Evolutionary conservation across 2,329 filamentous ascomycete genomes (phyloP).

Genomic region (Delphinella strobiligena): DNA sequence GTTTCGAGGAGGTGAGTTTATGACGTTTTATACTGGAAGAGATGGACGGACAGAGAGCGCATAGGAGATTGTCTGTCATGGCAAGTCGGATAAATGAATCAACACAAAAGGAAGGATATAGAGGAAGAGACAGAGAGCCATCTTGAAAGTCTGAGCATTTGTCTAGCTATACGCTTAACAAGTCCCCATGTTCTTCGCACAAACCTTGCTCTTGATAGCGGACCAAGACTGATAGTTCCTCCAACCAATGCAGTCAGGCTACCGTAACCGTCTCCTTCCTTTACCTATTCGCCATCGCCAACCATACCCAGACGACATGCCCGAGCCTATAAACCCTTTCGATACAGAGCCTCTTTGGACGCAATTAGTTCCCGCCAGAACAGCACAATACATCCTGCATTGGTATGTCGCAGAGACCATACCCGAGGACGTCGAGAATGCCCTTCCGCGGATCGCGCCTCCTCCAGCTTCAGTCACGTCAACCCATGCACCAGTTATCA

Average conservation of each 20-base stretch:
- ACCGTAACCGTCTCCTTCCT: slow-evolving; percentile 36
- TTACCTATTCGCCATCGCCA: slow-evolving; percentile 33
- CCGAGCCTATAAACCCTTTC: slow-evolving; percentile 15
- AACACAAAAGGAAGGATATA: no score
- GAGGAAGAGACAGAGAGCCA: no score
- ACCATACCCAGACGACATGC: slow-evolving; percentile 22
- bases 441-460: slow-evolving; percentile 1
- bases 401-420: slow-evolving; percentile 37
- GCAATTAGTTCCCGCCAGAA: slow-evolving; percentile 26
- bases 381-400: slow-evolving; percentile 30
- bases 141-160: no score
- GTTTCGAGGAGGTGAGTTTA: slow-evolving; percentile 33
- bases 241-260: slow-evolving; percentile 30
- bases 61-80: no score
- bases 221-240: no score
- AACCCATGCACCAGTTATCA: slow-evolving; percentile 8
- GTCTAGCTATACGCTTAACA: no score
- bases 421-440: slow-evolving; percentile 20
- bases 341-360: slow-evolving; percentile 35
- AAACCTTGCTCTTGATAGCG: no score
- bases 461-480: not conserved
- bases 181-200: no score
- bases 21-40: not conserved
- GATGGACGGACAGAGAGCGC: no score
- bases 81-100: no score